Evolutionary conservation across 805 yeast genomes (phyloP), one percentile per base, ranked within the genome.

Genomic region (Pichia exigua): DNA sequence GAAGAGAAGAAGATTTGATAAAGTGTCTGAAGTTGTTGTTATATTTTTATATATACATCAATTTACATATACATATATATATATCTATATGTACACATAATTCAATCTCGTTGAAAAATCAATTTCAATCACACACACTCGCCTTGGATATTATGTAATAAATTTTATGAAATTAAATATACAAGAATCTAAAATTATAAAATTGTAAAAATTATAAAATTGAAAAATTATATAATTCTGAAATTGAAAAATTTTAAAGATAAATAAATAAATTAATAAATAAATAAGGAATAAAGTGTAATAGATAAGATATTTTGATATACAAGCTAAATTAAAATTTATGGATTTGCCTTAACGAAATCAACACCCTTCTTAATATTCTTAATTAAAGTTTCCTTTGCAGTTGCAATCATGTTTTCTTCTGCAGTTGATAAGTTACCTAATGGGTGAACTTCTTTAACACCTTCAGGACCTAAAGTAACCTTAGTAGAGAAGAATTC

Each of bases 401-500:
- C 94, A 59, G 77, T 77, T 63, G 76, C 76, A 66, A 94, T 78
- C 76, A 92, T 80, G 68, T 81, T 85, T 74, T 86, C 85, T 81
- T 94, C 99, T 71, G 83, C 85, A 60, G 73, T 74, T 53, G 85
- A 75, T 65, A 89, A 70, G 59, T 74, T 71, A 65, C 95, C 95
- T 65, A 94, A 76, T 54, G 77, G 75, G 77, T 87, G 96, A 68
- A 90, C 75, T 71, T 81, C 77, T 71, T 81, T 79, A 61, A 86
- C 87, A 83, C 97, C 97, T 58, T 85, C 80, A 67, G 84, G 85
- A 61, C 98, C 98, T 66, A 92, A 83, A 63, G 96, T 87, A 61
- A 94, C 95, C 74, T 83, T 85, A 61, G 97, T 85, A 50, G 98
- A 90, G 79, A 94, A 94, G 87, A 91, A 94, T 58, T 89, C 92